phyloP scores from a whole-genome alignment of 108 stramenopile species.

The Mediolabrus comicus region DNA sequence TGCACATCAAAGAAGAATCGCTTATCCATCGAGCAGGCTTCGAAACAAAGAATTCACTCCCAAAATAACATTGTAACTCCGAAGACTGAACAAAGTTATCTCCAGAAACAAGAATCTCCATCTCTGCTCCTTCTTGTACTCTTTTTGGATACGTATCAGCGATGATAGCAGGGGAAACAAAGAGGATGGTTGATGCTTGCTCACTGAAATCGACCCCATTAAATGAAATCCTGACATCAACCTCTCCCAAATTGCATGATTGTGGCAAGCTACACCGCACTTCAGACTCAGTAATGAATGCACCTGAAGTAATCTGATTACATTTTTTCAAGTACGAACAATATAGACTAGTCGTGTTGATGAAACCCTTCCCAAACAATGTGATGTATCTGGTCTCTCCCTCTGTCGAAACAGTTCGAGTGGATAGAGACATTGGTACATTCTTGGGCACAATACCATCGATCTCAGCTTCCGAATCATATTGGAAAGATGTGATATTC shows the following conservation, averaged over 20 bases:
- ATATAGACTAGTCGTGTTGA: constrained; percentile 15
- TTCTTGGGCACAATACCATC: constrained; percentile 2
- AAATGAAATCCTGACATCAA: constrained; percentile 14
- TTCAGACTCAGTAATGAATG: constrained; percentile 22
- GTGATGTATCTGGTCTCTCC: constrained; percentile 1
- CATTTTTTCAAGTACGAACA: constrained; percentile 14
- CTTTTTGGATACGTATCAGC: constrained; percentile 15
- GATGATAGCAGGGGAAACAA: constrained; percentile 21
- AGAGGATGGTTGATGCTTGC: constrained; percentile 7
- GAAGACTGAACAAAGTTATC: constrained; percentile 37
- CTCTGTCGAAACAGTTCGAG: not conserved
- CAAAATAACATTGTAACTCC: constrained; percentile 38
- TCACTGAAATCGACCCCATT: constrained; percentile 39
- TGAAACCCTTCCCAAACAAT: constrained; percentile 23
- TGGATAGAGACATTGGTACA: constrained; percentile 1
- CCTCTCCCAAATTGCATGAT: constrained; percentile 1
- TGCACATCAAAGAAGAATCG: constrained; percentile 26
- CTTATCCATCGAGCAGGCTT: constrained; percentile 39
- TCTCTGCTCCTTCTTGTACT: constrained; percentile 31
- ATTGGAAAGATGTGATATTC: constrained; percentile 4
- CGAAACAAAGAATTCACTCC: constrained; percentile 13
- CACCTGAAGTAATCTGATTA: constrained; percentile 9
- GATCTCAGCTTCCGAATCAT: constrained; percentile 26
- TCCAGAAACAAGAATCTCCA: constrained; percentile 26
- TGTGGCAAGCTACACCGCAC: constrained; percentile 20